Base-by-base conservation (phyloP, 805 yeast genomes). In the Saturnispora saitoi region DNA sequence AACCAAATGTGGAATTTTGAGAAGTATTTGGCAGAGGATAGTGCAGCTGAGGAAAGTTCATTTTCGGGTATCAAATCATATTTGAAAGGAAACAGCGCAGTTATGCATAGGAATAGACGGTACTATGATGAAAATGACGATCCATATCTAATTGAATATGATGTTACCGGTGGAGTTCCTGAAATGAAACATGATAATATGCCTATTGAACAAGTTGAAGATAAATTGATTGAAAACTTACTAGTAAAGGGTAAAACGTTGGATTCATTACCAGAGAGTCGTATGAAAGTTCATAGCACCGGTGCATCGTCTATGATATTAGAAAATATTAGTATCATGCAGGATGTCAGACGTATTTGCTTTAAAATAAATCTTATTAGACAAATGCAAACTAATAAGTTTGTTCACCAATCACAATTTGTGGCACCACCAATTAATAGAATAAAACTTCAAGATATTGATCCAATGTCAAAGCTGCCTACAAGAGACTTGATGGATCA, bases 281-380 rank as follows among this genome's bases (percentile, higher is more conserved):
- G 56, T 36, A 71, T 78, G 50, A 62, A 71, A 2, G 65, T 77
- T 5, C 56, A 61, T 1, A 64, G 70, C 14, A 70, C 71, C 15
- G 95, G 95, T 0, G 69, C 88, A 43, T 78, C 80, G 49, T 71
- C 74, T 14, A 68, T 78, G 8, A 68, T 86, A 48, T 72, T 77
- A 56, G 73, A 75, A 19, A 93, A 90, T 57, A 81, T 93, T 40
- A 68, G 72, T 1, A 77, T 83, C 54, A 86, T 93, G 73, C 97
- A 91, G 67, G 88, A 88, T 56, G 85, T 93, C 32, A 71, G 99
- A 50, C 85, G 82, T 54, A 73, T 87, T 4, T 90, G 97, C 62
- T 86, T 88, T 67, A 90, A 90, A 63, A 86, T 93, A 19, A 81
- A 91, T 4, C 69, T 89, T 43, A 86, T 93, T 50, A 73, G 96